Evolutionary conservation across 345 rosid genomes (phyloP), one percentile per base, ranked within the genome.

Genomic region (Trapa incisa): DNA sequence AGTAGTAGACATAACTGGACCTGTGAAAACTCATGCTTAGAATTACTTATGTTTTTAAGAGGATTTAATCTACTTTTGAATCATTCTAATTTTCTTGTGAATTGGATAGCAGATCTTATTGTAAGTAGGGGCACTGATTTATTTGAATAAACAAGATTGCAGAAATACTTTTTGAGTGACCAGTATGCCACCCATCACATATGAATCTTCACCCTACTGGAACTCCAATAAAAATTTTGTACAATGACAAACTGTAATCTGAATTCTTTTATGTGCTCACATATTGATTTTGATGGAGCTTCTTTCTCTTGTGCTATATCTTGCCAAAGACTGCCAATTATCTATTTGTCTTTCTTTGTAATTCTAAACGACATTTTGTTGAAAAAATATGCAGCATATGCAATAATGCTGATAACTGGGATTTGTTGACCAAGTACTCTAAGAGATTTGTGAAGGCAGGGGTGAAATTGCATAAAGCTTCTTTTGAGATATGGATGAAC

Each of bases 401-500:
- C 78, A 74, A 77, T 58, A 74, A 81, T 47, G 65, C 82, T 10
- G 82, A 83, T 72, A 75, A 89, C 42, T 89, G 92, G 96, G 78
- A 77, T 58, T 75, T 87, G 79, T 75, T 87, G 2, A 66, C 73
- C 3, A 92, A 89, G 81, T 89, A 81, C 75, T 76, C 83, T 1
- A 85, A 76, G 61, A 80, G 76, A 64, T 87, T 87, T 85, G 62
- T 84, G 54, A 85, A 70, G 79, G 87, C 84, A 56, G 89, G 93
- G 60, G 83, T 86, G 64, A 88, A 89, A 76, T 80, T 89, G 48
- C 86, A 86, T 72, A 76, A 67, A 77, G 70, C 84, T 67, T 58
- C 96, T 43, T 89, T 87, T 72, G 96, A 85, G 73, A 68, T 66
- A 37, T 92, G 91, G 96, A 92, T 92, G 93, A 84, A 84, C 36